A percentile compares a stretch with the other conserved stretches of the same genome.
phyloP scores from a whole-genome alignment of 106 monocot genomes.

The Allium cepa region DNA sequence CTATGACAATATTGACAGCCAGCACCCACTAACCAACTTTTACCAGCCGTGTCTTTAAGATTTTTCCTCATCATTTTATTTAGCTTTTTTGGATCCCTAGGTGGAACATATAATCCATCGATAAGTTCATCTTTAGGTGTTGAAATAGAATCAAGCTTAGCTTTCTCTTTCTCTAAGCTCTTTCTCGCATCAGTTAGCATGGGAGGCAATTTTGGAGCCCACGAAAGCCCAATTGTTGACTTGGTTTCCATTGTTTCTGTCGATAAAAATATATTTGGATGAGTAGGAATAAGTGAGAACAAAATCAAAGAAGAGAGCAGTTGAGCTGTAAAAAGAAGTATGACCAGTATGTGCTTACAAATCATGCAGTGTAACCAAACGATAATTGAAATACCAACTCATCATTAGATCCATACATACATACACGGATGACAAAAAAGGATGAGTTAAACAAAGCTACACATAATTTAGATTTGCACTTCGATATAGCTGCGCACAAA shows the following conservation, averaged over 20 bases:
- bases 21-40: conserved; percentile 42
- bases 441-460: no score
- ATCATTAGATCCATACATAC: no score
- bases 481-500: no score
- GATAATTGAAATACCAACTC: no score
- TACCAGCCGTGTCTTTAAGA: conserved; percentile 67
- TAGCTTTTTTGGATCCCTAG: conserved; percentile 63
- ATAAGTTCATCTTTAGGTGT: conserved; percentile 44
- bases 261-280: not conserved
- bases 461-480: no score
- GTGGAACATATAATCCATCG: conserved; percentile 84
- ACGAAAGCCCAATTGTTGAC: conserved; percentile 49
- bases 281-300: no score
- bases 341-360: no score
- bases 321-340: no score
- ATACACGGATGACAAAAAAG: no score
- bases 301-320: no score
- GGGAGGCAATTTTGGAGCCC: conserved; percentile 60
- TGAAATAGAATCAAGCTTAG: conserved; percentile 19
- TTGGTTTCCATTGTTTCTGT: conserved; percentile 23
- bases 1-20: not conserved
- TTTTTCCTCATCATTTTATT: conserved; percentile 67
- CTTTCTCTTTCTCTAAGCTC: not conserved
- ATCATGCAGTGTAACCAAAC: no score
- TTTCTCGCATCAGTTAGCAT: conserved; percentile 10